Conservation (phyloP, 108 stramenopile species). For the Cyclotella atomus region DNA sequence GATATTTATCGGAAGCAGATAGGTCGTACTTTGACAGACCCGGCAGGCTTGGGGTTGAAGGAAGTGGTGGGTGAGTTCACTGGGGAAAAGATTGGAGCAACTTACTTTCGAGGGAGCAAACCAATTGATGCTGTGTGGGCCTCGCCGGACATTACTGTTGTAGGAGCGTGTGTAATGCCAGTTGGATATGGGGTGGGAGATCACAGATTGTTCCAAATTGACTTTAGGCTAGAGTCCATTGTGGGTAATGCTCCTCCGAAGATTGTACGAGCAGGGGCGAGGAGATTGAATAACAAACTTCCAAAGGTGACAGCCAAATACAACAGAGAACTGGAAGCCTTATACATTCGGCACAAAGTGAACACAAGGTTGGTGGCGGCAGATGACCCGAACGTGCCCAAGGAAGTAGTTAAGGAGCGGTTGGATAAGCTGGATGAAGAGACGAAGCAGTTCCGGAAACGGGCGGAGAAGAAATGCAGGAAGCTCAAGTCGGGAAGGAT, state of each 20-base stretch:
- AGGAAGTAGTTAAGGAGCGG: neutral
- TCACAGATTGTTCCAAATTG: slow-evolving; percentile 6
- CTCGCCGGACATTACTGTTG: slow-evolving; percentile 5
- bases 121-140: slow-evolving; percentile 27
- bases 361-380: neutral
- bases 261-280: neutral
- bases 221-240: neutral
- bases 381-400: neutral
- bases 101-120: neutral
- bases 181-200: slow-evolving; percentile 13
- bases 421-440: neutral
- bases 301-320: neutral
- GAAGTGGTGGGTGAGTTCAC: neutral
- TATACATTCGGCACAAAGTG: neutral
- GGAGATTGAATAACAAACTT: neutral
- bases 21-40: neutral
- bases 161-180: slow-evolving; percentile 11
- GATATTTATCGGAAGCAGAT: slow-evolving; percentile 2
- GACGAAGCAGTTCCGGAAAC: neutral
- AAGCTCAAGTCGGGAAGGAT: slow-evolving; percentile 9
- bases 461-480: slow-evolving; percentile 10
- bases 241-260: neutral
- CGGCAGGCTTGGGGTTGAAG: neutral
- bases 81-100: neutral
- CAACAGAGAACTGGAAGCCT: neutral